Percentiles rank a stretch among this genome's conserved stretches.
Evolutionary conservation across 768 basidiomycete species (phyloP).

Genomic region (Lactarius sp.): DNA sequence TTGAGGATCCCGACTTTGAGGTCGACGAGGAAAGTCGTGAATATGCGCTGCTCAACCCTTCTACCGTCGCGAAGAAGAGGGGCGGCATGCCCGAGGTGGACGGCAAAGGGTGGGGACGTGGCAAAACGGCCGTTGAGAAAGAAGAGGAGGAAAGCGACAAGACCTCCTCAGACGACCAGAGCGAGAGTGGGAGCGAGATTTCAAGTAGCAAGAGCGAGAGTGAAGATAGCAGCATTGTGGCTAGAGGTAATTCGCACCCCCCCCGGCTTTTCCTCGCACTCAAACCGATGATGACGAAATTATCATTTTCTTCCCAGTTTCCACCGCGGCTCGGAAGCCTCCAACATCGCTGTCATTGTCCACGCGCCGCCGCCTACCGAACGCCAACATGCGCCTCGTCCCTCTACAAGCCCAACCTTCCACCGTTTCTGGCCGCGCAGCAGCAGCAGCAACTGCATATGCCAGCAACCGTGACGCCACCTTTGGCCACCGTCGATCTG

Average conservation of each 20-base stretch:
- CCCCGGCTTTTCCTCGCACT: not conserved
- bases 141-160: constrained; percentile 82
- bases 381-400: constrained; percentile 56
- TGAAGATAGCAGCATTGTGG: constrained; percentile 43
- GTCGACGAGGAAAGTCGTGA: constrained; percentile 88
- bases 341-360: not conserved
- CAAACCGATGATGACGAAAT: not conserved
- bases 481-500: constrained; percentile 61
- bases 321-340: not conserved
- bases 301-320: not conserved
- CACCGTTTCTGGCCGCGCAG: constrained; percentile 29
- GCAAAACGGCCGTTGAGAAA: constrained; percentile 32
- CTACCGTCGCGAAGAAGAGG: constrained; percentile 54
- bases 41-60: constrained; percentile 91
- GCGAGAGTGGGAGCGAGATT: constrained; percentile 24
- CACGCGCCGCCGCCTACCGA: constrained; percentile 33
- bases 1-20: constrained; percentile 86
- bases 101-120: constrained; percentile 21
- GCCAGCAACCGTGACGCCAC: constrained; percentile 46
- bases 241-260: constrained; percentile 32
- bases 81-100: constrained; percentile 15
- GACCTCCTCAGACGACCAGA: constrained; percentile 41
- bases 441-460: constrained; percentile 19
- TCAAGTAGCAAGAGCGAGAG: constrained; percentile 23
- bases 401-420: constrained; percentile 50